phyloP scores from a whole-genome alignment of 1,284 basidiomycete genomes.

The Ceratobasidium sp. region DNA sequence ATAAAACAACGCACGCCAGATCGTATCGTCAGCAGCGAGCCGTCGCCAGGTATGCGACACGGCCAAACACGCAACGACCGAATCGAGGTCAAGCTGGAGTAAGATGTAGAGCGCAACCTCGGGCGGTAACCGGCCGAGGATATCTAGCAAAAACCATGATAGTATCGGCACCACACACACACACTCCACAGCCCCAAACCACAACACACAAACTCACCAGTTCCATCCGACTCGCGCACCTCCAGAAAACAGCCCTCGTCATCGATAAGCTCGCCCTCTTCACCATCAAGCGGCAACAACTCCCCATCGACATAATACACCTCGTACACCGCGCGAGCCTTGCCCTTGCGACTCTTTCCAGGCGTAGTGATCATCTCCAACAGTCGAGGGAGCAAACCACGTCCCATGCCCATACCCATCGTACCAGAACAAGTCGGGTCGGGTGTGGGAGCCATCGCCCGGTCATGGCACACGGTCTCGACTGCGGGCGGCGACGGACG shows the following conservation, averaged over 20 bases:
- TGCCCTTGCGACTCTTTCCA: constrained; percentile 26
- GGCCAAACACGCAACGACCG: constrained; percentile 71
- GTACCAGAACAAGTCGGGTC: constrained; percentile 34
- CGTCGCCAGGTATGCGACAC: constrained; percentile 78
- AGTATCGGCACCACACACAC: no score
- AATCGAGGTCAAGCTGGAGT: constrained; percentile 65
- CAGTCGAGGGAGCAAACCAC: constrained; percentile 30
- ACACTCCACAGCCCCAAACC: constrained; percentile 42
- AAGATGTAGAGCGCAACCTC: constrained; percentile 66
- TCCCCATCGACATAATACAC: constrained; percentile 59
- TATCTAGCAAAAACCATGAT: constrained; percentile 53
- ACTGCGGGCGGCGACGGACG: neutral
- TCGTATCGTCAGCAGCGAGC: constrained; percentile 76
- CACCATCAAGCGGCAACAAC: constrained; percentile 79
- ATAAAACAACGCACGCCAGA: constrained; percentile 81
- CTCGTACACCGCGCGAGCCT: constrained; percentile 10
- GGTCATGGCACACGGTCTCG: constrained; percentile 20
- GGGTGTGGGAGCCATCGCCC: constrained; percentile 27
- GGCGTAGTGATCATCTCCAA: constrained; percentile 43
- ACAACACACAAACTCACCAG: constrained; percentile 63
- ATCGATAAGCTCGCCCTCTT: constrained; percentile 84
- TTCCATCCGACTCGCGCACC: constrained; percentile 67
- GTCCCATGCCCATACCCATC: constrained; percentile 21
- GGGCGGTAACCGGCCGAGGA: constrained; percentile 61
- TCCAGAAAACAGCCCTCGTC: constrained; percentile 83